phyloP scores from a whole-genome alignment of 164 flowering plant species.

The Umbilicus rupestris region DNA sequence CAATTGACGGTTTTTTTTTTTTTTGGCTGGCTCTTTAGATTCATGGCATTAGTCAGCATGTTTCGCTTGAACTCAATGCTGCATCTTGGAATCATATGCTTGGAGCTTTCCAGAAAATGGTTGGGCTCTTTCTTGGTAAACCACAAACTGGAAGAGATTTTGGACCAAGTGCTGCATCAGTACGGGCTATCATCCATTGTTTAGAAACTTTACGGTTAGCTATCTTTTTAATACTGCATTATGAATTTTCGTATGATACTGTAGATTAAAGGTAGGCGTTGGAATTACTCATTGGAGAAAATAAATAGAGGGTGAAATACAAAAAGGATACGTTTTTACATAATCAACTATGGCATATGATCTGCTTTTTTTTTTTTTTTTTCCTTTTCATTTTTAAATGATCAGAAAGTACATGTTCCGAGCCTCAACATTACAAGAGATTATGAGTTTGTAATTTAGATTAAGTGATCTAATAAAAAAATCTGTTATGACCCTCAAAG shows the following conservation, averaged over 20 bases:
- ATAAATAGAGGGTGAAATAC: neutral
- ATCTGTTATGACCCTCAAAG: neutral
- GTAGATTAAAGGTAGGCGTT: neutral
- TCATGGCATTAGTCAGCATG: conserved; percentile 28
- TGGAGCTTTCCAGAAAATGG: conserved; percentile 31
- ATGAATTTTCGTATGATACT: neutral
- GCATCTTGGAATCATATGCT: conserved; percentile 43
- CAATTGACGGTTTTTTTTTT: neutral
- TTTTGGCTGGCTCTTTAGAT: conserved; percentile 30
- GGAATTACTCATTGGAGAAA: neutral
- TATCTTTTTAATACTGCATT: neutral
- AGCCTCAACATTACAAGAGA: neutral
- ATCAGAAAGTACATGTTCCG: neutral
- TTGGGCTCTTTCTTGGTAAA: conserved; percentile 25
- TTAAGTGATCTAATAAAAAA: neutral
- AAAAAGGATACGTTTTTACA: neutral
- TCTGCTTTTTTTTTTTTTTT: no score
- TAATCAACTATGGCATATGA: neutral
- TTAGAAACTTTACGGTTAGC: conserved; percentile 55
- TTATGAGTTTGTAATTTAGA: no score
- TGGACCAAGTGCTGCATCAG: conserved; percentile 18
- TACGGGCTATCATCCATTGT: conserved; percentile 28
- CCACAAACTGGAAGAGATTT: conserved; percentile 11
- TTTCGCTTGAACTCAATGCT: conserved; percentile 37
- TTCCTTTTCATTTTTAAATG: neutral